Evolutionary conservation across 2,329 filamentous ascomycete species (phyloP), one percentile per base, ranked within the genome.

Genomic region (Penicillium sp.): DNA sequence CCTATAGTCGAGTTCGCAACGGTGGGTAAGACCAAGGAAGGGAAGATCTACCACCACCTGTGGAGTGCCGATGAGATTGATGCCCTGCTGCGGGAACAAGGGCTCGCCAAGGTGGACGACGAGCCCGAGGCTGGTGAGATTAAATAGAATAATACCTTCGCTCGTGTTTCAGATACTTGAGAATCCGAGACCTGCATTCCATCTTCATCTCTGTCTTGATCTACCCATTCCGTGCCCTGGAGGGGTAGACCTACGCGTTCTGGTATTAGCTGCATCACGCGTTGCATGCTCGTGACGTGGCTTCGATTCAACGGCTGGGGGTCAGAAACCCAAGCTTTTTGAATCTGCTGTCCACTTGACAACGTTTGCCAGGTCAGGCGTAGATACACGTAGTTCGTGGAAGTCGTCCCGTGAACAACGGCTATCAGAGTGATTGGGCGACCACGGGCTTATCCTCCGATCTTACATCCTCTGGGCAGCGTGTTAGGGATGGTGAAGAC

Each of bases 31-130:
- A 98, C 93, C 67, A 89, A 92, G 79, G 88, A 93, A 66, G 95
- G 95, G 72, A 95, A 94, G 82, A 94, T 99, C 78, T 99, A 98
- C 82, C 95, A 99, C 80, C 91, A 96, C 75, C 85, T 99, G 63
- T 99, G 95, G 95, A 90, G 87, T 70, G 94, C 93, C 46, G 94
- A 99, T 66, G 95, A 98, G 83, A 99, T 99, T 72, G 94, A 92
- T 75, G 87, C 89, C 52, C 82, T 99, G 77, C 82, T 99, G 71
- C 96, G 93, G 84, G 92, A 98, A 83, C 93, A 99, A 72, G 94
- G 94, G 69, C 80, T 99, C 76, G 94, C 92, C 61, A 98, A 96
- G 84, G 86, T 88, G 66, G 75, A 75, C 55, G 90, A 94, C 73
- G 87, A 87, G 64, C 77, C 85, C 14, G 87, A 92, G 73, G 87